Base-by-base conservation (phyloP, 176 grass and related monocot species). In the Sorghum bicolor region DNA sequence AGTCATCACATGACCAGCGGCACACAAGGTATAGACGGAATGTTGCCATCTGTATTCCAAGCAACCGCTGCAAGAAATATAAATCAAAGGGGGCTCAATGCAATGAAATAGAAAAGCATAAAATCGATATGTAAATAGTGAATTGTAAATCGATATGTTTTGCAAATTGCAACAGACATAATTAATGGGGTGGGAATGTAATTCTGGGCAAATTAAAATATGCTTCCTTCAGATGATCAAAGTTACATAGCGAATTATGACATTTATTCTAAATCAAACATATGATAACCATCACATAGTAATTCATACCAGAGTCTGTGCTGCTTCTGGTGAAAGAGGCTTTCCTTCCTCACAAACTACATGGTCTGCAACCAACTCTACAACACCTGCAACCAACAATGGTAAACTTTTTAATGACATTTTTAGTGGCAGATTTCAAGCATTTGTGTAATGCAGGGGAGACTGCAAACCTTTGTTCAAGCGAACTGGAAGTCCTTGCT, bases 301-400 rank as follows among this genome's bases (percentile, higher is more conserved):
- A 71, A 13, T 34, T 5, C 83, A 47, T 80, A 98, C 93, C 96
- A 98, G 84, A 77, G 72, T 79, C 22, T 92, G 91, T 73, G 96
- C 70, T 87, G 93, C 84, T 92, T 98, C 93, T 36, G 91, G 93
- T 12, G 96, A 98, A 74, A 98, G 73, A 26, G 91, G 89, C 66
- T 83, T 89, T 24, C 91, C 93, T 94, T 95, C 89, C 85, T 98
- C 96, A 75, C 96, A 98, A 9, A 99, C 89, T 61, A 92, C 86
- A 89, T 91, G 88, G 76, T 96, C 93, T 76, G 91, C 88, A 86
- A 99, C 83, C 78, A 99, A 91, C 81, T 99, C 96, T 39, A 99
- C 77, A 16, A 83, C 87, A 32, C 96, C 96, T 99, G 86, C 32
- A 76, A n/a, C 63, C 31, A 66, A 55, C 57, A 80, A 70, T 7